Evolutionary conservation across 2,329 filamentous ascomycete species (phyloP), one percentile per base, ranked within the genome.

Genomic region (Fusarium secorum): DNA sequence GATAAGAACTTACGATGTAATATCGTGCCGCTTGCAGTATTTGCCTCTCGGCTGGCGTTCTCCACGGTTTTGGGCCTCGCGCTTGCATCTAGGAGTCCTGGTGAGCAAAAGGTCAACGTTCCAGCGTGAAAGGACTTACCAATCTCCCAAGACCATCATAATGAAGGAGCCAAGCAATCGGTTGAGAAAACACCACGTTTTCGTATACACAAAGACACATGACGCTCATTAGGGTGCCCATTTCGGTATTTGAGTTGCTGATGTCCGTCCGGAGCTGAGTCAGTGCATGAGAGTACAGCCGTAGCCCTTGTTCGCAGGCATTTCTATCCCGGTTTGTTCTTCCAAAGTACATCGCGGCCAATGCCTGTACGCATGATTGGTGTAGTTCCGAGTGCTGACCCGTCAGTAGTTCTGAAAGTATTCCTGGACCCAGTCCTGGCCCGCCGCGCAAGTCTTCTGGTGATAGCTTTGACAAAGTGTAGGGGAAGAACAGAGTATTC

Each of bases 151-250:
- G 15, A 1, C 66, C 66, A 20, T 69, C 66, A 28, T 69, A 69
- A 28, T 69, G 66, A 11, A 69, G 51, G 4, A 69, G 66, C 66
- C 66, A 69, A 3, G 66, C 66, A 11, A 36, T 66, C 4, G 66
- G 66, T 6, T 69, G 66, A 9, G 66, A 69, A 15, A 69, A 70
- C 0, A 61, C 53, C 2, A 69, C 30, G 1, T 70, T 69, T 20
- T 69, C 66, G 20, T 69, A 70, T 4, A 69, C 44, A 5, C 66
- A 69, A 28, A 70, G 66, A 41, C 66, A 69, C 41, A 69, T 24
- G 9, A 69, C 49, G 1, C 66, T 55, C 55, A 66, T 57, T 5
- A 69, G 54, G 3, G 66, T 69, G 11, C 54, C 55, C 1, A 69
- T 11, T 8, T 70, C 45, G 4, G 60, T 49, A 24, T 30, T 46